Evolutionary conservation across 2,329 filamentous ascomycete genomes (phyloP).

Genomic region (Blumeria graminis): DNA sequence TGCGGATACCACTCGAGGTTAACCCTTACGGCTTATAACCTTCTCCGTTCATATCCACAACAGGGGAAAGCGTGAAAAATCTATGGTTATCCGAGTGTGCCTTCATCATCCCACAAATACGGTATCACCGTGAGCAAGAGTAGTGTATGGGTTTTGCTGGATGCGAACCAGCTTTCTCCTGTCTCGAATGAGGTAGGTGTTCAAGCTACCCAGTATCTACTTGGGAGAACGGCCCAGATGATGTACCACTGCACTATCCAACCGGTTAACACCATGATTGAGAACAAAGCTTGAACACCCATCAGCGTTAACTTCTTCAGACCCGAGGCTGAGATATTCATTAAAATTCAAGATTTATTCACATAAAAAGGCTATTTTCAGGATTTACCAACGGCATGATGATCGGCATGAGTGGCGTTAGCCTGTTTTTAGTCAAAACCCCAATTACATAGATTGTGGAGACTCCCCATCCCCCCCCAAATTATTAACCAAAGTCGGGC

Average conservation of each 20-base stretch:
- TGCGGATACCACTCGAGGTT: background rate
- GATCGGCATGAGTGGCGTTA: too few relatives aligned
- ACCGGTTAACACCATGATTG: too few relatives aligned
- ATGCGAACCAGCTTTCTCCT: background rate
- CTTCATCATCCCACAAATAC: background rate
- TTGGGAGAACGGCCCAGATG: background rate
- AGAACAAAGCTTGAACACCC: background rate
- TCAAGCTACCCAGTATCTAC: too few relatives aligned
- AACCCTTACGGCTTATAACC: background rate
- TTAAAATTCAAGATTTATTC: too few relatives aligned
- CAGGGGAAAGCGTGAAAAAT: background rate
- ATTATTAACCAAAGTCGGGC: too few relatives aligned
- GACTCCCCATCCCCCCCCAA: too few relatives aligned
- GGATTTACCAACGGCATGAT: too few relatives aligned
- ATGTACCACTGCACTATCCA: background rate
- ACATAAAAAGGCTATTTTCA: too few relatives aligned
- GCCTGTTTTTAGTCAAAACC: too few relatives aligned
- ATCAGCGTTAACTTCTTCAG: background rate
- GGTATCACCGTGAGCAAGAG: background rate
- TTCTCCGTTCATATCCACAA: background rate
- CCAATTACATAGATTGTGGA: too few relatives aligned
- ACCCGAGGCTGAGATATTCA: too few relatives aligned
- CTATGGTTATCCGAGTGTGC: background rate
- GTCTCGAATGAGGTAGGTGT: too few relatives aligned
- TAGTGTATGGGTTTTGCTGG: background rate